Base-by-base conservation (phyloP, 768 basidiomycete genomes). In the Gyrodon lividus region DNA sequence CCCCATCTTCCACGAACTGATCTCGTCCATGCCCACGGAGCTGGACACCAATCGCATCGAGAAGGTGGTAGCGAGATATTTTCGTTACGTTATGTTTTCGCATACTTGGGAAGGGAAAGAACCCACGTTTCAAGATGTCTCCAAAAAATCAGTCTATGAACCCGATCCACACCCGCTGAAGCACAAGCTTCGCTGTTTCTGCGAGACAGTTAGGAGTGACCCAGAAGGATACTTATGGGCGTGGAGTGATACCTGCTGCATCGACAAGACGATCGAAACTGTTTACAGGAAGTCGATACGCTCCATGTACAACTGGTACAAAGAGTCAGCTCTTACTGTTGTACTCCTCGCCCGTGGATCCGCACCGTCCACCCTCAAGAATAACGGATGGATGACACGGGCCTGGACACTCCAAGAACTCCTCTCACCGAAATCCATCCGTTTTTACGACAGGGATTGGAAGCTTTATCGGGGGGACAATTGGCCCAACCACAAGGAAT, bases 351-450 rank as follows among this genome's bases (percentile, higher is more conserved):
- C 52, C 34, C 10, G 30, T 14, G 34, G 41, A 1, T 6, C 1
- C 1, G 20, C 43, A 13, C 43, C 31, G 2, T 52, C 34, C 1
- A 39, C 22, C 26, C 49, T 59, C 9, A 17, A 22, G 4, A 4
- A 6, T 10, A 52, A 46, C 30, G 0, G 4, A 1, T 59, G 57
- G 57, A 49, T 56, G 59, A 52, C 37, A 5, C 53, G 57, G 2
- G 57, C 45, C 1, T 59, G 59, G 59, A 59, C 59, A 0, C n/a
- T 43, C 4, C 60, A 54, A 35, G 59, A 60, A n/a, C 48, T 60
- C 38, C 58, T 60, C 16, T 50, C 46, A 12, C 16, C 53, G 0
- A 49, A 43, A 10, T 28, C 55, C 17, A 33, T 55, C 33, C n/a
- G 58, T 6, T 59, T 59, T 28, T 59, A 49, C 5, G 41, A 46